Evolutionary conservation across 2,329 filamentous ascomycete species (phyloP), one percentile per base, ranked within the genome.

Genomic region (Stagonosporopsis tanaceti): DNA sequence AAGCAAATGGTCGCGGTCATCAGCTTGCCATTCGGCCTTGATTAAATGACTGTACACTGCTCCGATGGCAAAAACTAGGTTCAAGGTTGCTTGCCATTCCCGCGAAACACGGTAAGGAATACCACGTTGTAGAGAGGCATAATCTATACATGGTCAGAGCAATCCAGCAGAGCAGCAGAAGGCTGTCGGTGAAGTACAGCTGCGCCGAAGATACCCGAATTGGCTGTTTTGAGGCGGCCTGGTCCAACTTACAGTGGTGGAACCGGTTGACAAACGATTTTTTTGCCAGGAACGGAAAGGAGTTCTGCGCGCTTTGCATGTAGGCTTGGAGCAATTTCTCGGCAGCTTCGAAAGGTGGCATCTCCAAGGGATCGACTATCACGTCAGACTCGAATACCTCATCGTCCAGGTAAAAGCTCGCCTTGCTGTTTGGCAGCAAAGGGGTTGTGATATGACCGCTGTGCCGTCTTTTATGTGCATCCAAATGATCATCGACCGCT

Each of bases 61-160:
- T 8, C 74, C 77, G 35, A 80, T 76, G 17, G 77, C 78, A 53
- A 79, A 78, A 2, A 79, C 69, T 15, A 79, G 34, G 46, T 80
- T 78, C 38, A 79, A 47, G 17, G 76, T 74, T 6, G 72, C 70
- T 24, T 72, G 68, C 77, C 76, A 79, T 24, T 71, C 68, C 27
- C 57, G 57, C 17, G 66, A 50, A 11, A 63, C 28, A 22, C 51
- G 40, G 34, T 58, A 34, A 34, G 64, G 55, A 47, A 54, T 30
- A 45, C 64, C 57, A 24, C 57, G 41, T 25, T 60, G 53, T 30
- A 63, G 45, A 15, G 65, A 70, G 25, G 56, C 54, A 48, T 71
- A 68, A 67, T 66, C 62, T 64, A 22, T 24, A 9, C 17, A 2
- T 40, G 2, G 34, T 57, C 24, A 57, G 54, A 14, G 30, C 9